Evolutionary conservation across 1,139 yeast species (phyloP).

Genomic region (Magnusiomyces ingens): DNA sequence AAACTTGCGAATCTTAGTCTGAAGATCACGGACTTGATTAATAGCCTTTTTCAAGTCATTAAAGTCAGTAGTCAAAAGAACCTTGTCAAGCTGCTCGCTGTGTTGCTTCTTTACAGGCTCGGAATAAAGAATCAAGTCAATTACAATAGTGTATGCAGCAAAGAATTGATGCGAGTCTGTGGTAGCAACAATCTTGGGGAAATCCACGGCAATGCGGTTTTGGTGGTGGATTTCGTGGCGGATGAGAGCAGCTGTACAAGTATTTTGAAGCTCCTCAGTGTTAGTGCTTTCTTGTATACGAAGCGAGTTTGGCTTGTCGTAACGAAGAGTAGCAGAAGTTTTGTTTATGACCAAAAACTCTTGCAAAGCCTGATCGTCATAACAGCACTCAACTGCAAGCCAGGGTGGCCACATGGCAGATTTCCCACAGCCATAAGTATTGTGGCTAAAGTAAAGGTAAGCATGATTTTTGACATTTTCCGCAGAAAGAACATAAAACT

Average conservation of each 20-base stretch:
- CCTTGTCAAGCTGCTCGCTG: constrained; percentile 55
- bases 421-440: constrained; percentile 36
- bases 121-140: constrained; percentile 58
- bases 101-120: constrained; percentile 56
- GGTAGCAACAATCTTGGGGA: constrained; percentile 62
- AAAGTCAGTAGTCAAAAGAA: constrained; percentile 62
- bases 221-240: constrained; percentile 34
- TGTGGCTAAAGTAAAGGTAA: constrained; percentile 37
- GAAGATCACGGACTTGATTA: constrained; percentile 47
- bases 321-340: constrained; percentile 55
- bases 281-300: constrained; percentile 33
- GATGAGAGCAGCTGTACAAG: constrained; percentile 21
- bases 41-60: constrained; percentile 54
- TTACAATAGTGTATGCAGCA: constrained; percentile 54
- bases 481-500: constrained; percentile 58
- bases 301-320: constrained; percentile 60
- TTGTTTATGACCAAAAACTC: constrained; percentile 56
- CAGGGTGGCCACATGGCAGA: constrained; percentile 71
- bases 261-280: constrained; percentile 11
- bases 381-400: constrained; percentile 64
- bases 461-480: constrained; percentile 40
- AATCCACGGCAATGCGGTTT: constrained; percentile 48
- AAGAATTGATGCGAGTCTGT: constrained; percentile 73
- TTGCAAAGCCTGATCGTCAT: constrained; percentile 52
- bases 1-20: constrained; percentile 45